These are phyloP conservation scores for Trypanosoma congolense DNA, from an alignment of 208 protist species.

Conservation along the genomic window DNA sequence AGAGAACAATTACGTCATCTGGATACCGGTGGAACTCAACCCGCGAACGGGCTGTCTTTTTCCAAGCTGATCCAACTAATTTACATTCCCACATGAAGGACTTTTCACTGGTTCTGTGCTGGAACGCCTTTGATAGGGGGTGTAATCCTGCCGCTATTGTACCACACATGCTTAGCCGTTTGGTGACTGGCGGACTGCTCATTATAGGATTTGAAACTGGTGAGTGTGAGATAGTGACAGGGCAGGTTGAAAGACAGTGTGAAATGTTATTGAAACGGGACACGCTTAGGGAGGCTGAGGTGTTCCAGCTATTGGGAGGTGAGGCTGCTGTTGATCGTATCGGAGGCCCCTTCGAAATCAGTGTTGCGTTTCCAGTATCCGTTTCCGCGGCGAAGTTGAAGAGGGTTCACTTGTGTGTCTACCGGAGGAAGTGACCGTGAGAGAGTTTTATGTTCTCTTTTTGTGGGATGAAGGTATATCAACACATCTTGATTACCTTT, in stretches of 20 bases:
- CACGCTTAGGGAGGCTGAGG: conserved; percentile 32
- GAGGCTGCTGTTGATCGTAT: conserved; percentile 51
- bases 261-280: conserved; percentile 24
- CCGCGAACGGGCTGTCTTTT: conserved; percentile 71
- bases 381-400: conserved; percentile 35
- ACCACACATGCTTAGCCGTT: conserved; percentile 56
- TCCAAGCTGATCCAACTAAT: conserved; percentile 86
- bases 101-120: conserved; percentile 81
- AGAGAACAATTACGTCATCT: conserved; percentile 29
- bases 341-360: conserved; percentile 43
- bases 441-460: conserved; percentile 11
- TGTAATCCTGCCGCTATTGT: conserved; percentile 69
- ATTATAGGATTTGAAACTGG: conserved; percentile 68
- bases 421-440: conserved; percentile 55
- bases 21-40: conserved; percentile 53
- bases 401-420: conserved; percentile 46
- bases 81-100: conserved; percentile 75
- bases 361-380: conserved; percentile 51
- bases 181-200: conserved; percentile 62
- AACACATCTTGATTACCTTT: not conserved
- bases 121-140: conserved; percentile 84
- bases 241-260: conserved; percentile 23
- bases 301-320: conserved; percentile 68
- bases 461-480: conserved; percentile 6
- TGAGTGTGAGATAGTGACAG: conserved; percentile 34